Evolutionary conservation across 2,329 filamentous ascomycete species (phyloP).

Genomic region (Neonectria ditissima): DNA sequence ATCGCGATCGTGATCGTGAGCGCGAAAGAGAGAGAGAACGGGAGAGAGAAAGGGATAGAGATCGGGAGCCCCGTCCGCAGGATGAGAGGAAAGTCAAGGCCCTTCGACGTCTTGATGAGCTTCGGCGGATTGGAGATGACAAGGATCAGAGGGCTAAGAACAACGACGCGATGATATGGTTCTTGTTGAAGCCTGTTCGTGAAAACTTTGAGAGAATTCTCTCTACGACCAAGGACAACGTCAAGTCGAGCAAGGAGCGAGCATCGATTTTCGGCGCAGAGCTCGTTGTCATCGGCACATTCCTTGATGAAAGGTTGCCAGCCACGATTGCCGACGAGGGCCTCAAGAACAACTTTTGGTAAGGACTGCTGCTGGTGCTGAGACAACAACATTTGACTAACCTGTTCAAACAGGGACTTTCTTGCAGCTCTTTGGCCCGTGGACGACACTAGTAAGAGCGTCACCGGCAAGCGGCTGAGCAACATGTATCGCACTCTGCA

Average conservation of each 20-base stretch:
- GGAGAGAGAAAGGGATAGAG: constrained; percentile 41
- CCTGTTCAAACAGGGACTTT: constrained; percentile 53
- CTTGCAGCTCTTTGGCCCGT: constrained; percentile 60
- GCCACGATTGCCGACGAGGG: constrained; percentile 55
- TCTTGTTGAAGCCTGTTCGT: constrained; percentile 67
- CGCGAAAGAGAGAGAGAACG: constrained; percentile 45
- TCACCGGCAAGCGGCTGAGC: constrained; percentile 58
- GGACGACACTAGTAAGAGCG: constrained; percentile 57
- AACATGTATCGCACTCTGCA: constrained; percentile 58
- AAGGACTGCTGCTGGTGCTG: constrained; percentile 40
- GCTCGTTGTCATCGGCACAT: constrained; percentile 71
- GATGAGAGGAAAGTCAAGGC: constrained; percentile 57
- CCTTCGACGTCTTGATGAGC: constrained; percentile 56
- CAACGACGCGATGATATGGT: constrained; percentile 62
- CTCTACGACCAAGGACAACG: constrained; percentile 71
- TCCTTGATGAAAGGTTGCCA: constrained; percentile 63
- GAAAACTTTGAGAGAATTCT: constrained; percentile 70
- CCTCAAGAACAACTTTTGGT: constrained; percentile 65
- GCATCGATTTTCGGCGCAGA: constrained; percentile 71
- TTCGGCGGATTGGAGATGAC: constrained; percentile 61
- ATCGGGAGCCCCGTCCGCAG: constrained; percentile 47
- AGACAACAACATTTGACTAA: constrained; percentile 33
- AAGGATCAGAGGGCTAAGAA: constrained; percentile 60
- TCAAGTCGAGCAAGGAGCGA: constrained; percentile 71
- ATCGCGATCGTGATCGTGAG: constrained; percentile 49